These are phyloP conservation scores for Ganoderma lingzhi DNA, from an alignment of 1,284 basidiomycete genomes.

Conservation along the genomic window DNA sequence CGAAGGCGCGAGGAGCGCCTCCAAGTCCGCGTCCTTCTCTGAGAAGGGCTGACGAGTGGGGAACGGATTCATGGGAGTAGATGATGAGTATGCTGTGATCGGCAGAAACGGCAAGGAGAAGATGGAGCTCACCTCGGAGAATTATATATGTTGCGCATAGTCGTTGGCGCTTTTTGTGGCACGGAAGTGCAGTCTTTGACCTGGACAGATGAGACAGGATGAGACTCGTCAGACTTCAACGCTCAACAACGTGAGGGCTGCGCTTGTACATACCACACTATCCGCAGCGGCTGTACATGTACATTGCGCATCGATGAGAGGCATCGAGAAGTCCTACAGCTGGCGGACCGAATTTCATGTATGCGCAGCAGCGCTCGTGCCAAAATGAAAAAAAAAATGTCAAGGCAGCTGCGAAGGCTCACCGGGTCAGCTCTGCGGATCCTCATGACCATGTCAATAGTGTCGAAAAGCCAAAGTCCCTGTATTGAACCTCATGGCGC, in stretches of 20 bases:
- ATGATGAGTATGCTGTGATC: neutral
- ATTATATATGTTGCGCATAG: neutral
- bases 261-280: neutral
- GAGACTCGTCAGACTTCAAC: neutral
- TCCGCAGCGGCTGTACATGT: conserved; percentile 2
- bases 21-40: neutral
- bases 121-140: neutral
- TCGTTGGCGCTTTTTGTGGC: neutral
- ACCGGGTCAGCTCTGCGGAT: conserved; percentile 1
- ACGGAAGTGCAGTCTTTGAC: neutral
- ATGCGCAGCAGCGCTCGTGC: conserved; percentile 1
- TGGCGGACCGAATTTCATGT: neutral
- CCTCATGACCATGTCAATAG: neutral
- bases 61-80: neutral
- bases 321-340: neutral
- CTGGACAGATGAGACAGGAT: neutral
- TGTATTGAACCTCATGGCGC: neutral
- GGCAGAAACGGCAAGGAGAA: neutral
- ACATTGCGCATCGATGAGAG: neutral
- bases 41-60: neutral
- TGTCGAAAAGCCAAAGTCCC: neutral
- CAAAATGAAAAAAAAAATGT: neutral
- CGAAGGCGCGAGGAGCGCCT: neutral
- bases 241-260: neutral
- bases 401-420: neutral